These are phyloP conservation scores for Verticillium tricorpus DNA, from an alignment of 2,329 filamentous ascomycete genomes.

Conservation along the genomic window DNA sequence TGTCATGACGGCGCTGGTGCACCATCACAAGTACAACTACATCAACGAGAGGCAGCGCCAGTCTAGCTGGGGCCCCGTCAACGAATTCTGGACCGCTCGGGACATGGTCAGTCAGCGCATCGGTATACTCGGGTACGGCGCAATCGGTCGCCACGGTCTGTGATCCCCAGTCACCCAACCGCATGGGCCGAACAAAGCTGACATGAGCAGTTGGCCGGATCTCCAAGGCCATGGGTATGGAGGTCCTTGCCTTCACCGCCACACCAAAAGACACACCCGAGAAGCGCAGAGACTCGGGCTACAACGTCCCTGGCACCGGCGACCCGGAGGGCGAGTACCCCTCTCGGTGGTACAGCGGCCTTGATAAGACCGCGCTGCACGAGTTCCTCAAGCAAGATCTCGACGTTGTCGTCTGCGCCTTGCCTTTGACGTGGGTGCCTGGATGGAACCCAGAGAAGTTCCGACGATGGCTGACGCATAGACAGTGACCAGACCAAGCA, in stretches of 20 bases:
- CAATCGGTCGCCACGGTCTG: slow-evolving; percentile 34
- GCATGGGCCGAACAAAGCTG: background rate
- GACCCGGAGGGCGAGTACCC: slow-evolving; percentile 38
- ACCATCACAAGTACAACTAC: slow-evolving; percentile 23
- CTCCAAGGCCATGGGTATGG: slow-evolving; percentile 57
- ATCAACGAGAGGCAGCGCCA: slow-evolving; percentile 24
- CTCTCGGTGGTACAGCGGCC: slow-evolving; percentile 35
- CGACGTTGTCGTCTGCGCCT: slow-evolving; percentile 36
- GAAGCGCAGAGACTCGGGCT: slow-evolving; percentile 52
- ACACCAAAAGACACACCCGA: slow-evolving; percentile 54
- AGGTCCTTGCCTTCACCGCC: slow-evolving; percentile 64
- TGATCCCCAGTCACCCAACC: background rate
- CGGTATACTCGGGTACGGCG: slow-evolving; percentile 39
- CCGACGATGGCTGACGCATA: background rate
- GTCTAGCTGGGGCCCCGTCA: slow-evolving; percentile 19
- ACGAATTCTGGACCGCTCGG: slow-evolving; percentile 14
- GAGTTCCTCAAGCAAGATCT: slow-evolving; percentile 38
- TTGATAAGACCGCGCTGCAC: slow-evolving; percentile 25
- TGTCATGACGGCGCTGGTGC: slow-evolving; percentile 27
- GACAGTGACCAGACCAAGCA: slow-evolving; percentile 21
- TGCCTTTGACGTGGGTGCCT: slow-evolving; percentile 29
- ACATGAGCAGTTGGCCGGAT: slow-evolving; percentile 31
- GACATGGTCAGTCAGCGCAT: slow-evolving; percentile 30
- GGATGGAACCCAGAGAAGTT: background rate
- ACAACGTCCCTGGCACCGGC: slow-evolving; percentile 59